These are phyloP conservation scores for Penicillium macrosclerotiorum DNA, from an alignment of 495 filamentous ascomycete genomes.

Conservation along the genomic window DNA sequence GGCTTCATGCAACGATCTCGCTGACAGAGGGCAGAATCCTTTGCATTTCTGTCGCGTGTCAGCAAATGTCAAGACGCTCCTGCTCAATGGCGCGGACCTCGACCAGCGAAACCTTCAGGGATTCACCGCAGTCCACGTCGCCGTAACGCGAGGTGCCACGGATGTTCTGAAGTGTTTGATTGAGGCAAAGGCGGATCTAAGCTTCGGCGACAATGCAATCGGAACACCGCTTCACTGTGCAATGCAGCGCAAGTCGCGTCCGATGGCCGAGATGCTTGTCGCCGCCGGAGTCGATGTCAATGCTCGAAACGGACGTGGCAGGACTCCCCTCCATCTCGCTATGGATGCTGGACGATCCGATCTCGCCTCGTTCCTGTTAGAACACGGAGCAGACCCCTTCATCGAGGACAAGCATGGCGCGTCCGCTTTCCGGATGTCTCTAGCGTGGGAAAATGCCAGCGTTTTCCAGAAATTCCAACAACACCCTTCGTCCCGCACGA, in stretches of 20 bases:
- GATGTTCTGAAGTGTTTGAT: conserved; percentile 11
- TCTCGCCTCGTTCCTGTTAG: conserved; percentile 24
- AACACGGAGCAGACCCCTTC: conserved; percentile 27
- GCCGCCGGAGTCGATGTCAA: conserved; percentile 17
- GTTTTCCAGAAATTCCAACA: conserved; percentile 6
- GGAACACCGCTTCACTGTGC: conserved; percentile 13
- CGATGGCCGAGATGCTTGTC: conserved; percentile 6
- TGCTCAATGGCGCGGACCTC: conserved; percentile 11
- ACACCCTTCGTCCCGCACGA: neutral
- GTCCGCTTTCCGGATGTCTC: conserved; percentile 12
- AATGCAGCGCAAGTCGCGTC: conserved; percentile 1
- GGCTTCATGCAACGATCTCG: conserved; percentile 9
- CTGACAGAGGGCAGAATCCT: conserved; percentile 8
- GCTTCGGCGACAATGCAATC: neutral
- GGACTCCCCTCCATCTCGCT: conserved; percentile 33
- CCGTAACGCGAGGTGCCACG: conserved; percentile 13
- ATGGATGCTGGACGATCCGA: conserved; percentile 28
- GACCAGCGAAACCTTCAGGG: conserved; percentile 18
- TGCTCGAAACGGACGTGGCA: conserved; percentile 14
- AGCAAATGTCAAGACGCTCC: conserved; percentile 13
- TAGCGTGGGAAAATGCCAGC: conserved; percentile 1
- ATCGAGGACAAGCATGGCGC: conserved; percentile 3
- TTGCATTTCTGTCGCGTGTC: conserved; percentile 18
- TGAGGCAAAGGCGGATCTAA: conserved; percentile 3
- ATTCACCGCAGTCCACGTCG: conserved; percentile 17